Evolutionary conservation across 2,329 filamentous ascomycete genomes (phyloP), one percentile per base, ranked within the genome.

Genomic region (Colletotrichum lentis): DNA sequence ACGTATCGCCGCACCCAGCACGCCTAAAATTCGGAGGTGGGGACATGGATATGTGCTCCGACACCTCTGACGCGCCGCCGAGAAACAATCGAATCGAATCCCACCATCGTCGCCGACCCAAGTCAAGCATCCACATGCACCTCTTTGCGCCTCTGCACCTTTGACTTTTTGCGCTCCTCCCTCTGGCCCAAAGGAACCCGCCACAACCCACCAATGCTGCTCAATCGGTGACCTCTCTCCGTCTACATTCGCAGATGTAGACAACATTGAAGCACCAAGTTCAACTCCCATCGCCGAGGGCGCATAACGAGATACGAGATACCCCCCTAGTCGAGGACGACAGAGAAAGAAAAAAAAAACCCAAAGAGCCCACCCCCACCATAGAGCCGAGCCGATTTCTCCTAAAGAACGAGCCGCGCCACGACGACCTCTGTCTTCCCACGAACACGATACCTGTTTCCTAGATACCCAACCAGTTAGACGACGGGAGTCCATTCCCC

Each of bases 101-200:
- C 69, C 59, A 56, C 46, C 62, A 67, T 71, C 69, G 69, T 71
- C 69, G 63, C 69, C 69, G 63, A 70, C 69, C 67, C 69, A 70
- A 68, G 57, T 69, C 49, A 59, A 53, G 8, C 59, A 47, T 44
- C 24, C 22, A 39, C 61, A 35, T 35, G 31, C 8, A 43, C 55
- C 27, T 58, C 55, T 43, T 44, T 24, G 27, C 39, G 43, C 41
- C 39, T 46, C 55, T 7, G 55, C 14, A 18, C 41, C 41, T 35
- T 10, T 35, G 31, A 35, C 31, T 35, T 35, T 50, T 16, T 55
- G 37, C 39, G 31, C 39, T 31, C 31, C 43, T 37, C 31, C 41
- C 24, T 49, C 27, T 27, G 24, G 8, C n/a, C 46, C 27, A 31
- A 31, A 8, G 31, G 35, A 46, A n/a, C 24, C 44, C 43, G 22